Evolutionary conservation across 2,329 filamentous ascomycete genomes (phyloP), one percentile per base, ranked within the genome.

Genomic region (Fusarium sp.): DNA sequence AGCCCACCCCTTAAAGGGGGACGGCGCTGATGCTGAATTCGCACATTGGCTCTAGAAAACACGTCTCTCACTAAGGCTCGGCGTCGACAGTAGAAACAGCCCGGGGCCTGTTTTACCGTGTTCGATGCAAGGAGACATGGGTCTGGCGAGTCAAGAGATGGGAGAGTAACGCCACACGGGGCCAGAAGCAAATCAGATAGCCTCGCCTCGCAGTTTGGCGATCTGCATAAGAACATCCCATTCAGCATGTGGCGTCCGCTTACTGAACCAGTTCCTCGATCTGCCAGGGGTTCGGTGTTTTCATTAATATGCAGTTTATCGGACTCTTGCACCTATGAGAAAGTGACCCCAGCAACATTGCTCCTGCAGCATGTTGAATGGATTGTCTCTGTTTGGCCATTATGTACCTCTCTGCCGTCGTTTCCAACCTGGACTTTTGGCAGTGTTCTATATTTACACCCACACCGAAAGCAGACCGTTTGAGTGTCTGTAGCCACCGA

Each of bases 361-460:
- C 41, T 48, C 68, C 52, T 61, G 44, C 59, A 56, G 46, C 30
- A 39, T 47, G 40, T n/a, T 36, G 11, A 41, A 31, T 54, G 37
- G 12, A 43, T 54, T 40, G 48, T 30, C 40, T 68, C 37, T 41
- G n/a, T 52, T 40, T 54, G 63, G 58, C 58, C 56, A 62, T 50
- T 37, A 23, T 23, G 23, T 23, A n/a, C 18, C 44, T 13, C 34
- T 68, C 48, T 54, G 39, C 37, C 37, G 52, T 48, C 60, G 46
- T 64, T 67, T 68, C 23, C 53, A 55, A 68, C 60, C 65, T 51
- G 53, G 64, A 61, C 47, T 65, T 34, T 62, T 31, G 37, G 43
- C 46, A 37, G 46, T 13, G 55, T 65, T 64, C 65, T 65, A 68
- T 65, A 65, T 68, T 71, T 70, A 64, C 72, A 57, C 72, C 50